Conservation (phyloP, 1,284 basidiomycete genomes). For the Pterulicium gracile region DNA sequence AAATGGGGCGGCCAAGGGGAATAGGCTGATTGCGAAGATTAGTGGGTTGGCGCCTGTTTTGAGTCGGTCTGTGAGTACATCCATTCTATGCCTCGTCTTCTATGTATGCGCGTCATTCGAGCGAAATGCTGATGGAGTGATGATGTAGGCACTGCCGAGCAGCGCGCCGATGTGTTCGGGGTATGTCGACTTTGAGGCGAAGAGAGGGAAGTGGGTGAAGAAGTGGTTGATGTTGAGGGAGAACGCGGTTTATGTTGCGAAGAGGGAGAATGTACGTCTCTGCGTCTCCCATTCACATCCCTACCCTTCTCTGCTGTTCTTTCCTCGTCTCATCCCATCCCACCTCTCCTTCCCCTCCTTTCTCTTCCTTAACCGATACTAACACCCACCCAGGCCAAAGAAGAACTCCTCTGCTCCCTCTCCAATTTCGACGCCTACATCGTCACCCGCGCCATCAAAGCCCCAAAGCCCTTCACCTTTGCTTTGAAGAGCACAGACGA, state of each 20-base stretch:
- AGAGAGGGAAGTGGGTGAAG: constrained; percentile 88
- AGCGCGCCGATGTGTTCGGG: constrained; percentile 60
- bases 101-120: constrained; percentile 9
- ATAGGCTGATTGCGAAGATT: constrained; percentile 67
- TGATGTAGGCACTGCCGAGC: constrained; percentile 50
- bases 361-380: constrained; percentile 3
- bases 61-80: constrained; percentile 42
- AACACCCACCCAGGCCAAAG: constrained; percentile 66
- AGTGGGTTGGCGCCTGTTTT: constrained; percentile 51
- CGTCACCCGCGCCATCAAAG: constrained; percentile 58
- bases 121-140: too few relatives aligned
- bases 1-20: constrained; percentile 67
- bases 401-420: constrained; percentile 73
- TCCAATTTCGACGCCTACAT: constrained; percentile 80
- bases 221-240: constrained; percentile 79
- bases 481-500: constrained; percentile 83
- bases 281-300: constrained; percentile 22
- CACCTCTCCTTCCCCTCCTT: constrained; percentile 2
- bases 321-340: background rate
- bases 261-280: constrained; percentile 67
- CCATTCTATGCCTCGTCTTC: constrained; percentile 2
- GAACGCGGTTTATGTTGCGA: constrained; percentile 75
- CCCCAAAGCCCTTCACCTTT: constrained; percentile 73
- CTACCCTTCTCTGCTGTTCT: too few relatives aligned
- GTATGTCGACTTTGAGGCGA: constrained; percentile 78